These are phyloP conservation scores for Amaranthus tricolor DNA, from an alignment of 179 eudicot genomes.

Conservation along the genomic window DNA sequence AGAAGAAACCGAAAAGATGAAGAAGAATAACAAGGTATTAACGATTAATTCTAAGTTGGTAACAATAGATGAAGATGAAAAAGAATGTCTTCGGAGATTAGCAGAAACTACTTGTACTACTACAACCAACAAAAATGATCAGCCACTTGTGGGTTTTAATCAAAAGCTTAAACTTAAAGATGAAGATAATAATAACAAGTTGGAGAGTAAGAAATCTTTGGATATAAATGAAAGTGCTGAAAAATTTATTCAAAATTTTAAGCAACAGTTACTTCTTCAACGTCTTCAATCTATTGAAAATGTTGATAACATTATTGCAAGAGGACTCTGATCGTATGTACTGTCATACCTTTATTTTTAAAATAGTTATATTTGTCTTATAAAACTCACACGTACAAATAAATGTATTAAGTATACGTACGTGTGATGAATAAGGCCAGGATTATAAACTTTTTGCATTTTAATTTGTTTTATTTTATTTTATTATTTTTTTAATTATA, in stretches of 20 bases:
- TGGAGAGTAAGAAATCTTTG: constrained; percentile 38
- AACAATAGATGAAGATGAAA: constrained; percentile 23
- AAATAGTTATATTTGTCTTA: too few relatives aligned
- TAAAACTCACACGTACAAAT: too few relatives aligned
- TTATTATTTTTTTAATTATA: background rate
- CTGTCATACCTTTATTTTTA: too few relatives aligned
- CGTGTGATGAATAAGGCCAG: background rate
- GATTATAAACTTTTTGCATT: background rate
- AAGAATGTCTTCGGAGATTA: constrained; percentile 11
- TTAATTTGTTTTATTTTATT: background rate
- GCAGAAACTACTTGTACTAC: constrained; percentile 4
- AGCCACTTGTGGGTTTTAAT: background rate
- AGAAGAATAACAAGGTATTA: constrained; percentile 6
- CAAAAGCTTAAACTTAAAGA: background rate
- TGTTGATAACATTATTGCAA: constrained; percentile 64
- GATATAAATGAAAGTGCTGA: constrained; percentile 75
- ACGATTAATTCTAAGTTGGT: background rate
- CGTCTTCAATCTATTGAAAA: constrained; percentile 80
- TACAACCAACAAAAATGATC: background rate
- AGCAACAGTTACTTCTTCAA: constrained; percentile 58
- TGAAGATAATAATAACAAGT: background rate
- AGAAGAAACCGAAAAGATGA: constrained; percentile 1
- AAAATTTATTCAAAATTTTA: constrained; percentile 66
- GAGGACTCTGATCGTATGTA: constrained; percentile 46
- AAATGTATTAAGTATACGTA: too few relatives aligned